Evolutionary conservation across 306 rosid species (phyloP).

Genomic region (Casuarina equisetifolia): DNA sequence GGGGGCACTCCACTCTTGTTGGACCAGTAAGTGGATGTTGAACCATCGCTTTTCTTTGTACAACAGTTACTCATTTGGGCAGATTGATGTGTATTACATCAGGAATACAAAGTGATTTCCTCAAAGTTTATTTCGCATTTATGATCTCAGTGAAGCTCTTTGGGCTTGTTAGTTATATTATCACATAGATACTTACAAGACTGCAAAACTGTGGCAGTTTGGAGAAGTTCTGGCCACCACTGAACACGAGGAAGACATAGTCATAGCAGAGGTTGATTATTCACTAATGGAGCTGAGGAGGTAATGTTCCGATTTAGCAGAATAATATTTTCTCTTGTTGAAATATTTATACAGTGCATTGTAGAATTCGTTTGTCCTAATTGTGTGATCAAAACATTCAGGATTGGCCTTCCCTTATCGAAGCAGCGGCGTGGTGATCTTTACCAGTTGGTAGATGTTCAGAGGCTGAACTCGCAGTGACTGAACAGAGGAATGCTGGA

Average conservation of each 20-base stretch:
- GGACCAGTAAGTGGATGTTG: conserved; percentile 77
- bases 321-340: conserved; percentile 17
- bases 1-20: conserved; percentile 98
- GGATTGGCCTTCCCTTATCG: conserved; percentile 76
- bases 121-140: conserved; percentile 14
- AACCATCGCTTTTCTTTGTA: conserved; percentile 16
- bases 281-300: conserved; percentile 72
- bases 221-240: conserved; percentile 94
- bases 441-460: conserved; percentile 87
- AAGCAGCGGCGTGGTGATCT: conserved; percentile 95
- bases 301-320: conserved; percentile 29
- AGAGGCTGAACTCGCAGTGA: conserved; percentile 68
- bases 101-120: background rate
- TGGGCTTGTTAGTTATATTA: background rate
- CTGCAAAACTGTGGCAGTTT: conserved; percentile 48
- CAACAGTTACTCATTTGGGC: background rate
- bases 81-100: background rate
- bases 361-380: background rate
- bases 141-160: conserved; percentile 8
- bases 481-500: conserved; percentile 3
- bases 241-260: conserved; percentile 84
- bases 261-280: conserved; percentile 83
- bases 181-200: conserved; percentile 19
- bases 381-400: conserved; percentile 36
- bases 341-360: background rate